Conservation (phyloP, 1,139 yeast species). For the Yamadazyma conglobata region DNA sequence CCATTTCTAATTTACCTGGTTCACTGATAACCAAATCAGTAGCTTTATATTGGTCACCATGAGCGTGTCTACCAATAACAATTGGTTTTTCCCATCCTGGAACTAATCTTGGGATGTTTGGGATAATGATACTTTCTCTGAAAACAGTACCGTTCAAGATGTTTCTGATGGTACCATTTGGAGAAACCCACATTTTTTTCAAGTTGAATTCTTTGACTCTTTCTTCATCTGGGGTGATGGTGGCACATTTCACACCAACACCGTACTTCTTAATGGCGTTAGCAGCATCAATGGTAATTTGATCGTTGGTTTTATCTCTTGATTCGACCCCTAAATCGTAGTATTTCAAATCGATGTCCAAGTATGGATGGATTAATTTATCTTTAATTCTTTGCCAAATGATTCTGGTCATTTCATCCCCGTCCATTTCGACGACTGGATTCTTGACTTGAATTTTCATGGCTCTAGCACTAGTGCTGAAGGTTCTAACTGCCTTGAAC, state of each 20-base stretch:
- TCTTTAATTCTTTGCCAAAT: slow-evolving; percentile 86
- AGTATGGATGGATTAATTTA: slow-evolving; percentile 76
- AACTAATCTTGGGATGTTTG: slow-evolving; percentile 80
- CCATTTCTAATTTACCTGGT: slow-evolving; percentile 76
- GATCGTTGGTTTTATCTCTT: slow-evolving; percentile 84
- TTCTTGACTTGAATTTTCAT: slow-evolving; percentile 73
- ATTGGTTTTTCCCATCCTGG: slow-evolving; percentile 96
- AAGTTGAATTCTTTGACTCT: slow-evolving; percentile 85
- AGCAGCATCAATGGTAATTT: slow-evolving; percentile 87
- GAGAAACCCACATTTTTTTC: slow-evolving; percentile 96
- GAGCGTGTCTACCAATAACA: slow-evolving; percentile 95
- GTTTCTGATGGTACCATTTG: slow-evolving; percentile 95
- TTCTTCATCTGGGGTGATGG: slow-evolving; percentile 97
- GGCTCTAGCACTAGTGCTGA: slow-evolving; percentile 8
- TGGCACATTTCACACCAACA: slow-evolving; percentile 95
- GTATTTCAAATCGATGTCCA: slow-evolving; percentile 85
- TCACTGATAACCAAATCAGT: slow-evolving; percentile 77
- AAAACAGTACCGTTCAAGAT: slow-evolving; percentile 94
- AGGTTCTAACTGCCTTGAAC: slow-evolving; percentile 9
- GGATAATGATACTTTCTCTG: slow-evolving; percentile 93
- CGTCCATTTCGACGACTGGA: slow-evolving; percentile 94
- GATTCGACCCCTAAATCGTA: slow-evolving; percentile 83
- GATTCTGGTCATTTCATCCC: slow-evolving; percentile 94
- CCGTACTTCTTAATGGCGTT: slow-evolving; percentile 83
- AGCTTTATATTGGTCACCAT: slow-evolving; percentile 95